Evolutionary conservation across 768 basidiomycete species (phyloP), one percentile per base, ranked within the genome.

Genomic region (Mycena haematopus): DNA sequence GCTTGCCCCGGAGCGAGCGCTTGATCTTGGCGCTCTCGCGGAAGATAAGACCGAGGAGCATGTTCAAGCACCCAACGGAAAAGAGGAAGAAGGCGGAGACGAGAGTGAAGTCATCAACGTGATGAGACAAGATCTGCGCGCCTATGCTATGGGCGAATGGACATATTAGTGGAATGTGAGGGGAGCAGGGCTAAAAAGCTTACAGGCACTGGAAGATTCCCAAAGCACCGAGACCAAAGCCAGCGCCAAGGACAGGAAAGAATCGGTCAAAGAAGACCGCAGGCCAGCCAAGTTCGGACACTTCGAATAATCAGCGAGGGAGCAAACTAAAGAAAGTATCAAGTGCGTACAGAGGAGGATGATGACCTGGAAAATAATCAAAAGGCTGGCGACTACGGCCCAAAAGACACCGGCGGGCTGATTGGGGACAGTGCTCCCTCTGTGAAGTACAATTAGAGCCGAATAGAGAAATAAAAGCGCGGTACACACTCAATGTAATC

Each of bases 391-490:
- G 60, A 95, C 82, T 47, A 95, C 86, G 2, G 93, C 90, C 92
- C 94, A 97, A 76, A 97, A 96, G 24, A 88, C 86, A 27, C 95
- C 95, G 8, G 93, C 95, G 49, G 93, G 80, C 74, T 96, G 95
- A 76, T 95, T 93, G 3, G 95, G 95, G n/a, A 97, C 92, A 0
- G 93, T 93, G 75, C 89, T 91, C 56, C 89, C 85, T 69, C 82
- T 86, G 62, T 14, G 55, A 17, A 40, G 45, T 15, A 45, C 33
- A 24, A 24, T 55, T 19, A 53, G 17, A 13, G 14, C 15, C 13
- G 29, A 31, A 9, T 31, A 15, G 51, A n/a, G 11, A 62, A 61
- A 50, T 36, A 56, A n/a, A n/a, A n/a, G n/a, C n/a, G n/a, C 65
- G 3, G 65, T 65, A 74, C 86, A 62, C 73, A 93, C 86, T 89